Evolutionary conservation across 2,329 filamentous ascomycete genomes (phyloP), one percentile per base, ranked within the genome.

Genomic region (Tolypocladium inflatum): DNA sequence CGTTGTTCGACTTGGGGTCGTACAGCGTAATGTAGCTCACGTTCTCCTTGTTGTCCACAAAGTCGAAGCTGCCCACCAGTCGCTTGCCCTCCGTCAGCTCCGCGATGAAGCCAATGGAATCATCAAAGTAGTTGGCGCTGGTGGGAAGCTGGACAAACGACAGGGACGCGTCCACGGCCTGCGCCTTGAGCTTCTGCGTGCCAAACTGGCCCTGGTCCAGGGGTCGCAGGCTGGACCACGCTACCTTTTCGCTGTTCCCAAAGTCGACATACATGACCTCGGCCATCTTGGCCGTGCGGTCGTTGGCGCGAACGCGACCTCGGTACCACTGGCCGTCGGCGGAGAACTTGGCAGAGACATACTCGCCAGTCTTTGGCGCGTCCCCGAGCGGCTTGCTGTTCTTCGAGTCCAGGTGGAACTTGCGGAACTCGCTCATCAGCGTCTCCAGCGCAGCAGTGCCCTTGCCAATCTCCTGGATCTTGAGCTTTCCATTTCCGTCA

Each of bases 221-320:
- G n/a, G 91, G 80, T 35, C 94, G 89, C 50, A 99, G 84, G 64
- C 84, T 82, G 30, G 85, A 82, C 91, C 93, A 99, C 0, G 92
- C 84, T 58, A 96, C 80, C 69, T 86, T 88, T 75, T 99, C 94
- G 57, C 84, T 88, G 80, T 99, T 99, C 66, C 94, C 94, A 73
- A 95, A 99, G 77, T 99, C 94, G 62, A 99, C 85, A 75, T 96
- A 99, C 52, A 95, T 77, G 33, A 99, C 88, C 73, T 99, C 94
- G 30, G 91, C 88, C 66, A 89, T 85, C 81, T 94, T 91, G 67
- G 87, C 87, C 10, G 92, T 83, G 61, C 94, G 91, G 76, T 99
- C 94, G 74, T 97, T 97, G 70, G 92, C 86, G 61, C 92, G 88
- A 61, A 99, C 85, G 61, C 87, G 88, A 38, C 90, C 94, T 61